Evolutionary conservation across 169 alveolate species (phyloP).

Genomic region (Plasmodium falciparum): DNA sequence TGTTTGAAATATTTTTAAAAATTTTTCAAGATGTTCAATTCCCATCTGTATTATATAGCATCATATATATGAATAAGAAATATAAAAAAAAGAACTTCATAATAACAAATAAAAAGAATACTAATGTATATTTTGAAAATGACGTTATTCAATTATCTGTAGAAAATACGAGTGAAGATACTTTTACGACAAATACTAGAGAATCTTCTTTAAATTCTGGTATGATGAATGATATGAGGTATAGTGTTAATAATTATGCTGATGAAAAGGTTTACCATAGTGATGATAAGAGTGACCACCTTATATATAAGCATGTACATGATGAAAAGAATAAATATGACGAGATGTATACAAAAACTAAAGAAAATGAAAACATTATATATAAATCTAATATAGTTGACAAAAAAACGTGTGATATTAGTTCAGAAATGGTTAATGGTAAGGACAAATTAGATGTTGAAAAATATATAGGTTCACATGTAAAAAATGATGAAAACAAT

Average conservation of each 20-base stretch:
- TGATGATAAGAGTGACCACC: neutral
- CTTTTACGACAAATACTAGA: slow-evolving; percentile 72
- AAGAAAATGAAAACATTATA: neutral
- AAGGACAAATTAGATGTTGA: neutral
- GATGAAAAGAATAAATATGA: neutral
- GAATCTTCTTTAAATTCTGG: slow-evolving; percentile 67
- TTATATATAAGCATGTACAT: neutral
- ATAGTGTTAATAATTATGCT: neutral
- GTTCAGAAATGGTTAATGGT: neutral
- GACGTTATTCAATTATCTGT: slow-evolving; percentile 66
- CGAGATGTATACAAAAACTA: neutral
- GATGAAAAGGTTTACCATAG: slow-evolving; percentile 8
- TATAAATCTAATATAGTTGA: neutral
- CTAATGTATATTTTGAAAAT: slow-evolving; percentile 59
- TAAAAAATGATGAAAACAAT: neutral
- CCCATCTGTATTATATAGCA: slow-evolving; percentile 66
- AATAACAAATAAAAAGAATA: slow-evolving; percentile 32
- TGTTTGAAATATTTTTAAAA: slow-evolving; percentile 24
- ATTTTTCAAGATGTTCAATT: slow-evolving; percentile 46
- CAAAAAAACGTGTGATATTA: neutral
- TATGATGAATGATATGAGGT: neutral
- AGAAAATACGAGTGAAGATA: slow-evolving; percentile 75
- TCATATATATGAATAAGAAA: slow-evolving; percentile 26
- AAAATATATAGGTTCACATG: neutral
- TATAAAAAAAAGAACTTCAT: slow-evolving; percentile 52